Evolutionary conservation across 2,329 filamentous ascomycete species (phyloP).

Genomic region (Exophiala mesophila): DNA sequence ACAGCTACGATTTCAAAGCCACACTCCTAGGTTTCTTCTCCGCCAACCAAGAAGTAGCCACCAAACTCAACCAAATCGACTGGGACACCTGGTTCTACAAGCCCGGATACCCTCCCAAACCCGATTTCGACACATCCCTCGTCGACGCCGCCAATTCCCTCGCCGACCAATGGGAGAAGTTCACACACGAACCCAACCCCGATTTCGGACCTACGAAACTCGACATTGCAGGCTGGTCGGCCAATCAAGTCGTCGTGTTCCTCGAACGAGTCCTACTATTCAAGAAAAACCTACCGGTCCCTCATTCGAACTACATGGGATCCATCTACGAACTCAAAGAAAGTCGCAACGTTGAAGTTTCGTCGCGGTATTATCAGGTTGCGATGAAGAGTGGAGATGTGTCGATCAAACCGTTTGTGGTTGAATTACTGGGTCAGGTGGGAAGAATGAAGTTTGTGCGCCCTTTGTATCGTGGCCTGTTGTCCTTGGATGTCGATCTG

Average conservation of each 20-base stretch:
- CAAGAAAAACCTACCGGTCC: constrained; percentile 56
- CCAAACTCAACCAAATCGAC: constrained; percentile 66
- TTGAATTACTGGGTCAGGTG: constrained; percentile 71
- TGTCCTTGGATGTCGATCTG: constrained; percentile 66
- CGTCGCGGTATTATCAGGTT: constrained; percentile 72
- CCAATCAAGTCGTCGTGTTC: constrained; percentile 89
- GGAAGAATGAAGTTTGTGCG: constrained; percentile 97
- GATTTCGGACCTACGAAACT: constrained; percentile 57
- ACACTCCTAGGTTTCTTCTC: constrained; percentile 83
- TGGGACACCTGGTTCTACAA: constrained; percentile 88
- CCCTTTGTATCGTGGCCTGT: constrained; percentile 68
- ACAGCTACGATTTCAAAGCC: constrained; percentile 89
- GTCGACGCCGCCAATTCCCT: constrained; percentile 81
- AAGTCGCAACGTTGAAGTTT: constrained; percentile 83
- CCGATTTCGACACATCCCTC: constrained; percentile 80
- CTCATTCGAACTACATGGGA: constrained; percentile 68
- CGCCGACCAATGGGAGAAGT: constrained; percentile 71
- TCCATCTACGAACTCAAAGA: constrained; percentile 65
- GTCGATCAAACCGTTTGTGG: constrained; percentile 64
- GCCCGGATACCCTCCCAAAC: constrained; percentile 86
- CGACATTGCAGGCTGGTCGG: constrained; percentile 70
- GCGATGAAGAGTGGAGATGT: constrained; percentile 69
- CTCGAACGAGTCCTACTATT: constrained; percentile 72
- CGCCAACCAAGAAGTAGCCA: constrained; percentile 51
- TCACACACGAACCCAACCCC: constrained; percentile 28